Percentiles rank a stretch among this genome's conserved stretches.
Evolutionary conservation across 73 alveolate species (phyloP).

Genomic region (Paramecium caudatum): DNA sequence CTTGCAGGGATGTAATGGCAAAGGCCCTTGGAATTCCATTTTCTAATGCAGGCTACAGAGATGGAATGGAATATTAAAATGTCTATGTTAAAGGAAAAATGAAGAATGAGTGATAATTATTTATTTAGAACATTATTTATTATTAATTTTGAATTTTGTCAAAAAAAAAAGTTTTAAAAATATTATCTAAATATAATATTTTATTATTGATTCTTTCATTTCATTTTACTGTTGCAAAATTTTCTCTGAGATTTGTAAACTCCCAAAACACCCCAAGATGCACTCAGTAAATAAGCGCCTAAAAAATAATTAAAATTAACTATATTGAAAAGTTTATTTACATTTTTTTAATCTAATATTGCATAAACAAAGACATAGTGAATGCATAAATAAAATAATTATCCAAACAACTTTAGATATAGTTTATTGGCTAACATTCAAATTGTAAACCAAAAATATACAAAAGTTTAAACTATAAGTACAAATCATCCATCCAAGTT

Average conservation of each 20-base stretch:
- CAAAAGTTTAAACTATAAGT: constrained; percentile 36
- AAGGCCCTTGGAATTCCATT: constrained; percentile 5
- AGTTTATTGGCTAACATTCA: neutral
- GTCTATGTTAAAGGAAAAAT: neutral
- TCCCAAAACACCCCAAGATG: constrained; percentile 22
- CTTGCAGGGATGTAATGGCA: constrained; percentile 20
- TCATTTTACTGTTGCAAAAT: no score
- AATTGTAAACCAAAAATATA: constrained; percentile 17
- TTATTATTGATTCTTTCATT: no score
- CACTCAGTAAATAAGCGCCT: constrained; percentile 22
- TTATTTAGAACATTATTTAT: no score
- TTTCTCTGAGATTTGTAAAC: no score
- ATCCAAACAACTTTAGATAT: constrained; percentile 14
- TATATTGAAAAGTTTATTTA: neutral
- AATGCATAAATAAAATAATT: neutral
- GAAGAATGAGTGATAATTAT: neutral
- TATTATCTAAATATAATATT: no score
- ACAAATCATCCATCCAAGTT: constrained; percentile 40
- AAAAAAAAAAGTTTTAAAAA: no score
- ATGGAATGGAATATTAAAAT: constrained; percentile 2
- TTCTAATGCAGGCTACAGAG: constrained; percentile 66
- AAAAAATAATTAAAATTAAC: neutral
- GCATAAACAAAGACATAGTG: neutral
- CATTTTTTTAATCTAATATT: neutral
- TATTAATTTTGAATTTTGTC: no score